phyloP scores from a whole-genome alignment of 2,329 filamentous ascomycete species.

The Aspergillus ibericus region DNA sequence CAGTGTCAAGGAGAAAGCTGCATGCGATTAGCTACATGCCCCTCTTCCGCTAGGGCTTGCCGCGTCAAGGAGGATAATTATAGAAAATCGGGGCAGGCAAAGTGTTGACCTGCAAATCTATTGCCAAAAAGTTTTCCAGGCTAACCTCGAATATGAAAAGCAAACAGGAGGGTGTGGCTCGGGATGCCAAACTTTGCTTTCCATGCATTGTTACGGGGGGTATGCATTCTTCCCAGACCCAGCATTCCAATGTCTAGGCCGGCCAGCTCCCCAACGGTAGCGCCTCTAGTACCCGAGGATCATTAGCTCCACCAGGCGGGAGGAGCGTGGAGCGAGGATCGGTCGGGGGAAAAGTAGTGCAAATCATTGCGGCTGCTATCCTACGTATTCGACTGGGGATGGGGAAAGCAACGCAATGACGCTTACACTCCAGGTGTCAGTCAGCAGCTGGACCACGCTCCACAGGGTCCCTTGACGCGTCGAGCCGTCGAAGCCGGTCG shows the following conservation, averaged over 20 bases:
- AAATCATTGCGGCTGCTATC: constrained; percentile 14
- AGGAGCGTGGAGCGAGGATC: constrained; percentile 13
- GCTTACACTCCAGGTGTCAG: constrained; percentile 30
- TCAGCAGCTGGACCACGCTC: constrained; percentile 2
- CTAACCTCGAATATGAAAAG: not conserved
- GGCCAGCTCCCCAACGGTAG: constrained; percentile 17
- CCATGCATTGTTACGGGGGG: constrained; percentile 33
- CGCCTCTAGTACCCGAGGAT: constrained; percentile 16
- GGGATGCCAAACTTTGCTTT: constrained; percentile 24
- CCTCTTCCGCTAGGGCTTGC: not conserved
- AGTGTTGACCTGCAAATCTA: constrained; percentile 6
- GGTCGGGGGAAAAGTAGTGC: constrained; percentile 7
- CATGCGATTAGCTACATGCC: constrained; percentile 7
- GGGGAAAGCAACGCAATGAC: constrained; percentile 31
- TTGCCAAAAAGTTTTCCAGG: not conserved
- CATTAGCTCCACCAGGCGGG: constrained; percentile 14
- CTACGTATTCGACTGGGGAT: constrained; percentile 16
- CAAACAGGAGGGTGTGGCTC: constrained; percentile 16
- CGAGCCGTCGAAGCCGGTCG: constrained; percentile 10
- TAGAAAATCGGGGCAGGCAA: constrained; percentile 14
- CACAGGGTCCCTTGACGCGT: constrained; percentile 7
- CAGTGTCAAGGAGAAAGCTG: constrained; percentile 1
- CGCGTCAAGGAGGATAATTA: constrained; percentile 16
- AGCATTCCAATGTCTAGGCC: constrained; percentile 31
- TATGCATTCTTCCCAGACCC: constrained; percentile 35